Base-by-base conservation (phyloP, 495 filamentous ascomycete species). In the Letharia columbiana region DNA sequence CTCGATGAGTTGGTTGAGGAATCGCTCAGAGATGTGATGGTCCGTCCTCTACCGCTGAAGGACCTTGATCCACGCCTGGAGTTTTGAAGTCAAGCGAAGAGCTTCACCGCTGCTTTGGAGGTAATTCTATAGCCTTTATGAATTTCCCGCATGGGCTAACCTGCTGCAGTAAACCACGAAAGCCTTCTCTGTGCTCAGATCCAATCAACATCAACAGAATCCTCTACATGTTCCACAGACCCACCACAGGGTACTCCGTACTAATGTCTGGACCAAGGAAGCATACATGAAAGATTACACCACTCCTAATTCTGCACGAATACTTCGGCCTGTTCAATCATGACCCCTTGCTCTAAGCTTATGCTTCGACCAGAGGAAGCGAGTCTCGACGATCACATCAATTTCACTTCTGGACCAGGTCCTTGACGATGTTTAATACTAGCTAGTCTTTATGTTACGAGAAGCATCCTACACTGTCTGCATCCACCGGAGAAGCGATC, bases 1-100 rank as follows among this genome's bases (percentile, higher is more conserved):
- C 11, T 60, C 23, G 52, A 58, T 23, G 17, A 47, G 0, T 2
- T 10, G 8, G 54, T 60, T 11, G 37, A 49, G 47, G 31, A 60
- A 3, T 10, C 23, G 33, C 63, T 65, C 33, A 60, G 28, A 28
- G 54, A 6, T 31, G 56, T 60, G 37, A 59, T 65, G 63, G 58
- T 58, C 42, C 63, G 63, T 39, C 44, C 63, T 60, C 31, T 45
- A 41, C 63, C 63, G 31, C 42, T 57, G 33, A 60, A 50, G 56
- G 63, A 59, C 6, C 63, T 65, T 65, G 18, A 65, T 60, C 33
- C 63, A 7, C 40, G 18, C 42, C 23, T 65, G 39, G 40, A 49
- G 11, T 65, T 59, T 20, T 65, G 33, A 41, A 42, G 20, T 23
- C 35, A 52, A 63, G 17, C 35, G 31, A 63, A 54, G 28, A 15